phyloP scores from a whole-genome alignment of 495 filamentous ascomycete species.

The Amorphotheca resinae region DNA sequence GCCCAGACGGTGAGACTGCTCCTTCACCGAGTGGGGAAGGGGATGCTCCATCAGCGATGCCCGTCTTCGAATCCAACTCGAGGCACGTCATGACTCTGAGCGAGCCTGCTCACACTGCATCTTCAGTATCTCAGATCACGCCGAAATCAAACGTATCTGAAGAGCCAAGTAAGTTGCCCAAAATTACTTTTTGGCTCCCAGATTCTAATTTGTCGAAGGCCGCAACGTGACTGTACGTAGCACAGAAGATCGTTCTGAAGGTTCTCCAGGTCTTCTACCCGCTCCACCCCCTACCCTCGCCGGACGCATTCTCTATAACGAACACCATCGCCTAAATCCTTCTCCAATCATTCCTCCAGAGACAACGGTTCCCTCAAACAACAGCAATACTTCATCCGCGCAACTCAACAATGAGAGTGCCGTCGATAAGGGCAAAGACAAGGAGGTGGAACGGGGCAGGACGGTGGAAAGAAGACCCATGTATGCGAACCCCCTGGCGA shows the following conservation, averaged over 20 bases:
- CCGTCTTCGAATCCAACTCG: conserved; percentile 22
- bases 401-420: not conserved
- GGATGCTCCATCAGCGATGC: conserved; percentile 13
- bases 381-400: not conserved
- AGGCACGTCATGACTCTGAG: conserved; percentile 17
- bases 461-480: conserved; percentile 4
- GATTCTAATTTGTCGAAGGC: too few species aligned
- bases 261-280: too few species aligned
- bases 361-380: not conserved
- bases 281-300: too few species aligned
- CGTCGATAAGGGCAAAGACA: conserved; percentile 5
- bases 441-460: conserved; percentile 11
- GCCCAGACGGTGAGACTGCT: conserved; percentile 12
- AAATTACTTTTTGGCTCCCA: too few species aligned
- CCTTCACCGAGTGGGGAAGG: too few species aligned
- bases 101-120: conserved; percentile 3
- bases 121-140: too few species aligned
- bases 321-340: too few species aligned
- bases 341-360: not conserved
- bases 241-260: too few species aligned
- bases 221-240: too few species aligned
- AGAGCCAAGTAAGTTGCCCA: not conserved
- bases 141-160: too few species aligned
- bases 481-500: conserved; percentile 13
- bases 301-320: too few species aligned